Conservation (phyloP, 2,329 filamentous ascomycete genomes). For the Trichoderma atroviride region DNA sequence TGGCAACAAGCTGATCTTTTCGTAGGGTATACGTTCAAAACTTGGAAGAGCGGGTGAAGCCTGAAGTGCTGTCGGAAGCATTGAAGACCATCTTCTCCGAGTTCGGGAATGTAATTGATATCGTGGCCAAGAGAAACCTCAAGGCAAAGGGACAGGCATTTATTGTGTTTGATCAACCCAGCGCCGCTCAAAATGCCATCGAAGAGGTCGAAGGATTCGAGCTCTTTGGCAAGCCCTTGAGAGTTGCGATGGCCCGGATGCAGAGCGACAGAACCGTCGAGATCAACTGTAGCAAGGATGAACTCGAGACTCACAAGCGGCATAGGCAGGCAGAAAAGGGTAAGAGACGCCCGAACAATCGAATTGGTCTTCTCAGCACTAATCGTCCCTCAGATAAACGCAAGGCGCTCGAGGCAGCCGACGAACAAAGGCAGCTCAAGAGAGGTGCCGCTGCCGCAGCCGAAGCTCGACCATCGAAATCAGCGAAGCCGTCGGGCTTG, state of each 20-base stretch:
- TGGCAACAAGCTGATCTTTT: conserved; percentile 41
- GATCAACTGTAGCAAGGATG: conserved; percentile 71
- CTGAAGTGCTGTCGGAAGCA: conserved; percentile 72
- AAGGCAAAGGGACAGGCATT: conserved; percentile 96
- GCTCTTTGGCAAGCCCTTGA: conserved; percentile 88
- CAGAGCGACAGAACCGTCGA: conserved; percentile 86
- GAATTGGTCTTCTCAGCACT: neutral
- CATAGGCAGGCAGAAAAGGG: conserved; percentile 87
- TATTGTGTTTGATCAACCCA: conserved; percentile 82
- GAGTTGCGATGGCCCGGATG: conserved; percentile 77
- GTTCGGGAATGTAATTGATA: conserved; percentile 82
- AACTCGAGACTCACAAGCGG: conserved; percentile 84
- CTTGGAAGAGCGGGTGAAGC: conserved; percentile 88
- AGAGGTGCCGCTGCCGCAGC: conserved; percentile 53
- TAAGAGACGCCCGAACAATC: conserved; percentile 44
- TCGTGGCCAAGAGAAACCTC: conserved; percentile 85
- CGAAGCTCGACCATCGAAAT: conserved; percentile 65
- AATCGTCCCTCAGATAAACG: conserved; percentile 60
- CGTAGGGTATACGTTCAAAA: conserved; percentile 73
- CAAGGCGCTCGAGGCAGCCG: conserved; percentile 78
- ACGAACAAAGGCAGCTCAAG: conserved; percentile 77
- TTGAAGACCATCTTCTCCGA: conserved; percentile 81
- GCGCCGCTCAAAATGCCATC: conserved; percentile 78
- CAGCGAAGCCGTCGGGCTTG: conserved; percentile 62
- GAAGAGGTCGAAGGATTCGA: conserved; percentile 92